Base-by-base conservation (phyloP, 2,329 filamentous ascomycete genomes). In the Lomentospora prolificans region DNA sequence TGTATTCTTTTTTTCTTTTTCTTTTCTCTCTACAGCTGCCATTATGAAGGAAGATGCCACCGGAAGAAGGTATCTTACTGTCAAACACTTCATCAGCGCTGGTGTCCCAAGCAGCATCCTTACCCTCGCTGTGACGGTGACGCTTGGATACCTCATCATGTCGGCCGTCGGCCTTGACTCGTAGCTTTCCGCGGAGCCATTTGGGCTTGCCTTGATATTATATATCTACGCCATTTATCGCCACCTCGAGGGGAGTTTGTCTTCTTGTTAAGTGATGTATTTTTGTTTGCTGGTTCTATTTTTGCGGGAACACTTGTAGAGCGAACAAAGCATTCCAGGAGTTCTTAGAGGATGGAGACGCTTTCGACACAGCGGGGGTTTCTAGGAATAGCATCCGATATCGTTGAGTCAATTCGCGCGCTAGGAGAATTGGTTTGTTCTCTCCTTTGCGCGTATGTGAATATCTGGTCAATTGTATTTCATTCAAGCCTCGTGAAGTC, bases 11-110 rank as follows among this genome's bases (percentile, higher is more conserved):
- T 3, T 10, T 7, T 12, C 17, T 22, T 24, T 52, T 17, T 10
- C 24, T 27, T 48, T 22, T 22, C 22, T 12, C 25, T 24, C 2
- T 46, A 14, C 53, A 95, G 90, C 94, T 65, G 94, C 94, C 3
- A 97, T 99, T 65, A 97, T 99, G 94, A 97, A 97, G 78, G 94
- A 99, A 72, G 92, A 99, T 64, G 81, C 89, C 0, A 95, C 91
- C 0, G 94, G 94, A 7, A 89, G 95, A 67, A 80, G 94, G 56
- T 99, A 99, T 66, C 79, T 99, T 55, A 79, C 87, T 58, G 95
- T 99, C 54, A 88, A 87, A 66, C 94, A 99, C 69, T 99, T 99
- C 70, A 86, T 99, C 65, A 95, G 87, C 53, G 78, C 91, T n/a
- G 94, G 94, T 65, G 82, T 99, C 36, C 92, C 94, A 1, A 85